A percentile compares a stretch with the other conserved stretches of the same genome.
Conservation (phyloP, 2,329 filamentous ascomycete genomes). For the Aspergillus candidus region DNA sequence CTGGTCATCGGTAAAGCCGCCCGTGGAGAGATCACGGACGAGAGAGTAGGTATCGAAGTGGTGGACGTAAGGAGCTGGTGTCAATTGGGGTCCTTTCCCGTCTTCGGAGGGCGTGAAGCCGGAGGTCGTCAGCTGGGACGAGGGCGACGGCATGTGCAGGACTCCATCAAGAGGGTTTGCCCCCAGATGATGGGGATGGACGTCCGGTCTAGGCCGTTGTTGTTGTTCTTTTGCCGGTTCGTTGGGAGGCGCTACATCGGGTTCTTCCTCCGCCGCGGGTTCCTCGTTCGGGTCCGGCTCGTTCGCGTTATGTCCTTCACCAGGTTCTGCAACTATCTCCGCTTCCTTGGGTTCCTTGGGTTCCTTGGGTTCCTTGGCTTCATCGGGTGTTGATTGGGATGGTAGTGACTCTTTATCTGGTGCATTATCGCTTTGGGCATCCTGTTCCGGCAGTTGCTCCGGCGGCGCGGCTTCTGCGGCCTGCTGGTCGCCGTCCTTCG, state of each 20-base stretch:
- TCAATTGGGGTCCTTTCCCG: constrained; percentile 53
- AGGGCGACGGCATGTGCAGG: constrained; percentile 38
- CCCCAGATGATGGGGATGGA: constrained; percentile 3
- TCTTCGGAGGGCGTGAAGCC: constrained; percentile 26
- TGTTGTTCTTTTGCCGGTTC: too few species aligned
- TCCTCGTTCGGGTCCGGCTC: constrained; percentile 21
- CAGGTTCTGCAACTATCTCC: constrained; percentile 10
- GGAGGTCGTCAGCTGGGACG: constrained; percentile 27
- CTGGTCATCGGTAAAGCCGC: constrained; percentile 67
- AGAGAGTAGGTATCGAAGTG: constrained; percentile 94
- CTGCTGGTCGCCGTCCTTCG: constrained; percentile 7
- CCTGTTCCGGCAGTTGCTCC: constrained; percentile 11
- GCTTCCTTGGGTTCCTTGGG: too few species aligned
- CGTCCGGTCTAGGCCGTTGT: background rate
- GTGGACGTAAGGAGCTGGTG: constrained; percentile 78
- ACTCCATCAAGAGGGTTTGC: constrained; percentile 35
- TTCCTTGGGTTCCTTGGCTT: too few species aligned
- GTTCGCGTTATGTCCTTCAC: constrained; percentile 8
- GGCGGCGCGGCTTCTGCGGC: constrained; percentile 6
- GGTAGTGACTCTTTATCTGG: too few species aligned
- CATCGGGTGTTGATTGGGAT: too few species aligned
- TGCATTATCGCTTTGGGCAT: constrained; percentile 7
- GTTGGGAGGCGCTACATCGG: background rate
- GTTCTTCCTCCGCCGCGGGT: constrained; percentile 11
- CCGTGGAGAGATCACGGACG: constrained; percentile 68